Evolutionary conservation across 768 basidiomycete genomes (phyloP), one percentile per base, ranked within the genome.

Genomic region (Boletus insuetus): DNA sequence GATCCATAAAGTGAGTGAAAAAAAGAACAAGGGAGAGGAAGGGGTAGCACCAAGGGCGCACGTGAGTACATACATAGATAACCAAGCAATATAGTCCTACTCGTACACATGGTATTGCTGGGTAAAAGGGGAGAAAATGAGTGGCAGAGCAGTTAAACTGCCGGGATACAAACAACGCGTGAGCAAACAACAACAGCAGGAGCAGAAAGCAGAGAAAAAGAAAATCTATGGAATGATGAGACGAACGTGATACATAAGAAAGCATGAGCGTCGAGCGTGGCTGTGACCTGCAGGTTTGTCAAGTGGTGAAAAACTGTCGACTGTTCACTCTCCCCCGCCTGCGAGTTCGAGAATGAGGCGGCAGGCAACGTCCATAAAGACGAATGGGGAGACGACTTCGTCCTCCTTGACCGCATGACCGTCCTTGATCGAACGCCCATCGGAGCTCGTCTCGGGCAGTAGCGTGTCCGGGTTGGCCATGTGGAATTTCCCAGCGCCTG

Each of bases 291-390:
- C 13, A 11, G 14, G 6, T 29, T 29, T 9, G 26, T 29, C 26
- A 35, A 35, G 16, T 26, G 12, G 3, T 11, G 20, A 13, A 12
- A 32, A 26, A 3, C 12, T 9, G 34, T 31, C 9, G 10, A 8
- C 29, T 3, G 43, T 29, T 66, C 51, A 79, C 37, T 78, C 76
- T 49, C 77, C 77, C 51, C 80, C 82, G 53, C 90, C 90, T 24
- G 95, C 96, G 60, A 98, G 79, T 76, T 98, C 94, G 46, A 97
- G 80, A 64, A 98, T 98, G 64, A 98, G 79, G 61, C 87, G 78
- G 70, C 94, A 97, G 6, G 97, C 93, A 31, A 95, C 86, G 71
- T 99, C 96, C 83, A 98, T 89, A 72, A 99, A 99, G 57, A 97
- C 83, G 73, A 93, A 98, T 12, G 97, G 97, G 49, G 85, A 86